phyloP scores from a whole-genome alignment of 2,329 filamentous ascomycete genomes.

The Neonectria magnoliae region DNA sequence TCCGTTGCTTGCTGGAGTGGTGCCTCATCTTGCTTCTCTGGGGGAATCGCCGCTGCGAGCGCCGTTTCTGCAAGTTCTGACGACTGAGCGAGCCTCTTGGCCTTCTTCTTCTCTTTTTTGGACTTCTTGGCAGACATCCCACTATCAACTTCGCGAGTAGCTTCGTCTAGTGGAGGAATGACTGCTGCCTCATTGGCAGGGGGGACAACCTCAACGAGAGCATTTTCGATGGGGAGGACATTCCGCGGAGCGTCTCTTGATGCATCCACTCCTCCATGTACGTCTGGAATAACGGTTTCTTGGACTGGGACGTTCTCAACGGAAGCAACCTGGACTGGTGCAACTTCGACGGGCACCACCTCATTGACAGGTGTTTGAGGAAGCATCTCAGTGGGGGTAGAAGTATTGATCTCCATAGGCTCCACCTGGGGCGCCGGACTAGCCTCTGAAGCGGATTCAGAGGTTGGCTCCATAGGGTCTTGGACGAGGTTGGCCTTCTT shows the following conservation, averaged over 20 bases:
- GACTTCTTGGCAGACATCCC: conserved; percentile 36
- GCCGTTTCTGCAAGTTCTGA: conserved; percentile 18
- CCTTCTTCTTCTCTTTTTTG: conserved; percentile 51
- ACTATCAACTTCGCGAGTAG: conserved; percentile 18
- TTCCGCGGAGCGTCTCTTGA: background rate
- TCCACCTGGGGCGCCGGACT: background rate
- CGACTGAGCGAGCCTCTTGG: conserved; percentile 44
- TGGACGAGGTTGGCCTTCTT: conserved; percentile 12
- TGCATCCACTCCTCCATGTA: background rate
- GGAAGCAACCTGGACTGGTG: background rate
- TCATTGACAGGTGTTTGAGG: background rate
- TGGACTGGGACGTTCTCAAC: background rate
- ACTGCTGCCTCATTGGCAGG: background rate
- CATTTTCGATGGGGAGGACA: background rate
- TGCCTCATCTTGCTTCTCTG: conserved; percentile 2
- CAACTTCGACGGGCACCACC: background rate
- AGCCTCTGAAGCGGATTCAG: conserved; percentile 1
- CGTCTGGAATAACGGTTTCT: background rate
- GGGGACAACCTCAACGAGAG: background rate
- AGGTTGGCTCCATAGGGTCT: background rate
- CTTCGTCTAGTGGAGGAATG: conserved; percentile 3
- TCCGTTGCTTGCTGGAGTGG: conserved; percentile 5
- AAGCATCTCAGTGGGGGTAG: background rate
- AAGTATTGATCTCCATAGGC: conserved; percentile 1
- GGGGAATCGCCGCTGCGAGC: conserved; percentile 2